These are phyloP conservation scores for slime mould (Dictyostelium discoideum) DNA, from an alignment of 78 protist genomes.

Conservation along the genomic window DNA sequence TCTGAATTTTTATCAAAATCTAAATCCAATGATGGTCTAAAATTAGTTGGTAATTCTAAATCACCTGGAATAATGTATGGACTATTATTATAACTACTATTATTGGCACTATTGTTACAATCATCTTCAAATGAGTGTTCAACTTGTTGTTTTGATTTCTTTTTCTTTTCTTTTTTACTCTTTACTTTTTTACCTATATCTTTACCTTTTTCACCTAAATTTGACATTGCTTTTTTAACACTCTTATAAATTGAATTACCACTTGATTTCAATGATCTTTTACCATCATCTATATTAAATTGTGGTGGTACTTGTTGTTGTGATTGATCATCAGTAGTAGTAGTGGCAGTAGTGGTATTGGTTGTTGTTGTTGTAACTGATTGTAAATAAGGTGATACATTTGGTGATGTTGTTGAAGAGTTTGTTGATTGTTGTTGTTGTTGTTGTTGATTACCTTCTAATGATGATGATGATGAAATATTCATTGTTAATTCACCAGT, in stretches of 20 bases:
- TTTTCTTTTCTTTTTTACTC: conserved; percentile 12
- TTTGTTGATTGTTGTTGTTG: not conserved
- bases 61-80: conserved; percentile 16
- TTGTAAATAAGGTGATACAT: conserved; percentile 4
- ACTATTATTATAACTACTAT: not conserved
- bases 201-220: conserved; percentile 44
- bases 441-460: not conserved
- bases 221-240: conserved; percentile 48
- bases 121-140: not conserved
- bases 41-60: not conserved
- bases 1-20: conserved; percentile 19
- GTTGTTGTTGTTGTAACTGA: not conserved
- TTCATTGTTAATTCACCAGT: not conserved
- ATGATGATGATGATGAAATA: not conserved
- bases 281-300: not conserved
- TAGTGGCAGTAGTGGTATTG: not conserved
- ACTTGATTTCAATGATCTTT: conserved; percentile 30
- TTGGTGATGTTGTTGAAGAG: not conserved
- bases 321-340: too few relatives aligned
- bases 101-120: not conserved
- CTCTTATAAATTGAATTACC: conserved; percentile 46
- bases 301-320: not conserved
- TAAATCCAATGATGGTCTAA: conserved; percentile 22
- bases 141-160: not conserved
- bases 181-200: conserved; percentile 38